A percentile compares a stretch with the other conserved stretches of the same genome.
phyloP scores from a whole-genome alignment of 2,329 filamentous ascomycete species.

The Penicillium sp. region DNA sequence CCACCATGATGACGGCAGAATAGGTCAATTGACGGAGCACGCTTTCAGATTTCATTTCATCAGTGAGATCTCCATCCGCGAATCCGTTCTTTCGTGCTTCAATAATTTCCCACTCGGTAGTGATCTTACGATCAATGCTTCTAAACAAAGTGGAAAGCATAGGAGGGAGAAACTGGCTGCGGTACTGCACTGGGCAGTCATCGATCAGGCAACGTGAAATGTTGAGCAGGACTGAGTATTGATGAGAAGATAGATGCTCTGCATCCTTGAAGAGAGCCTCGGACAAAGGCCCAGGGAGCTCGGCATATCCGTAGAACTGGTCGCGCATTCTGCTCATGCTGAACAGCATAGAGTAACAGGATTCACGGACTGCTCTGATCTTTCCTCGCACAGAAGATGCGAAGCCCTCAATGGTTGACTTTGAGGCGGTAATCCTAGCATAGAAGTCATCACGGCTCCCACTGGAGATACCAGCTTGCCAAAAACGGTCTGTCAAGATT shows the following conservation, averaged over 20 bases:
- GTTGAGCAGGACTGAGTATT: conserved; percentile 89
- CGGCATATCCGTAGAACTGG: conserved; percentile 86
- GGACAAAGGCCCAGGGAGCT: conserved; percentile 79
- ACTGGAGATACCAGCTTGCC: conserved; percentile 95
- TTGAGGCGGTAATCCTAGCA: conserved; percentile 83
- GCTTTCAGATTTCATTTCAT: conserved; percentile 98
- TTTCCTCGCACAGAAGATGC: conserved; percentile 89
- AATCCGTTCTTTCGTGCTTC: conserved; percentile 58
- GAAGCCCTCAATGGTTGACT: conserved; percentile 85
- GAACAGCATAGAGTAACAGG: conserved; percentile 90
- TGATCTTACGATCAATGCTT: conserved; percentile 85
- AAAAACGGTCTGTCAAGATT: conserved; percentile 91
- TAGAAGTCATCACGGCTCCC: conserved; percentile 98
- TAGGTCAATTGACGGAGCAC: conserved; percentile 91
- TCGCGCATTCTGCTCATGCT: conserved; percentile 85
- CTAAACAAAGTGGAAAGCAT: conserved; percentile 78
- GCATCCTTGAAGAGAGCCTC: conserved; percentile 82
- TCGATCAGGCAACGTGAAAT: conserved; percentile 86
- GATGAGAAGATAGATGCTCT: conserved; percentile 80
- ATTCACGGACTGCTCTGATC: conserved; percentile 85
- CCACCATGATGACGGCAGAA: conserved; percentile 87
- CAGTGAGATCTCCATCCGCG: conserved; percentile 75
- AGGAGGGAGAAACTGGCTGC: conserved; percentile 78
- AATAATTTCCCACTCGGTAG: conserved; percentile 79
- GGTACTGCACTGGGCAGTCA: conserved; percentile 78